phyloP scores from a whole-genome alignment of 2,329 filamentous ascomycete genomes.

The Aspergillus hortae region DNA sequence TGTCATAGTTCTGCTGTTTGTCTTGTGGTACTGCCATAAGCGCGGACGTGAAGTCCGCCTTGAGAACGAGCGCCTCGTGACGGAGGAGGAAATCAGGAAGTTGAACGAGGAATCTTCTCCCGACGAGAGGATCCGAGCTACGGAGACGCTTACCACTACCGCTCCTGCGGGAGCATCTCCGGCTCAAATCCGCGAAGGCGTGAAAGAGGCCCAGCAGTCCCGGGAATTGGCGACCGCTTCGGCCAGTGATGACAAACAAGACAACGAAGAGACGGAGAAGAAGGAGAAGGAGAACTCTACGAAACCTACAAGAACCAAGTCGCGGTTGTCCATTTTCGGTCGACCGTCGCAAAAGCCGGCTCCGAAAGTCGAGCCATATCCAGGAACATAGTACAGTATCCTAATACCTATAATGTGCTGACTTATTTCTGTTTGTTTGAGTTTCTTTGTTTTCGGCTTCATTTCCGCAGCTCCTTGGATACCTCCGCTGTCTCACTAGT shows the following conservation, averaged over 20 bases:
- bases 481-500: neutral
- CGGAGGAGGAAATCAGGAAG: conserved; percentile 41
- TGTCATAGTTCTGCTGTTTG: conserved; percentile 74
- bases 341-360: conserved; percentile 20
- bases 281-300: conserved; percentile 7
- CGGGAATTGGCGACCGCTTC: conserved; percentile 23
- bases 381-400: conserved; percentile 27
- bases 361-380: conserved; percentile 31
- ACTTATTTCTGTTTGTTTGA: neutral
- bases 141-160: conserved; percentile 39
- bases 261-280: neutral
- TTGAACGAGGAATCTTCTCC: conserved; percentile 36
- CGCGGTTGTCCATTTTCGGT: conserved; percentile 27
- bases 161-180: conserved; percentile 39
- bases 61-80: conserved; percentile 54
- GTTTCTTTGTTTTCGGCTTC: neutral
- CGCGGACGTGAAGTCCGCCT: conserved; percentile 82
- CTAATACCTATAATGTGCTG: neutral
- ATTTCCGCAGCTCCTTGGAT: neutral
- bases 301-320: conserved; percentile 28
- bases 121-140: conserved; percentile 29
- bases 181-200: conserved; percentile 38
- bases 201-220: conserved; percentile 36
- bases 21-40: conserved; percentile 98
- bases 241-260: conserved; percentile 8